Base-by-base conservation (phyloP, 495 filamentous ascomycete species). In the Lasiosphaeris hirsuta region DNA sequence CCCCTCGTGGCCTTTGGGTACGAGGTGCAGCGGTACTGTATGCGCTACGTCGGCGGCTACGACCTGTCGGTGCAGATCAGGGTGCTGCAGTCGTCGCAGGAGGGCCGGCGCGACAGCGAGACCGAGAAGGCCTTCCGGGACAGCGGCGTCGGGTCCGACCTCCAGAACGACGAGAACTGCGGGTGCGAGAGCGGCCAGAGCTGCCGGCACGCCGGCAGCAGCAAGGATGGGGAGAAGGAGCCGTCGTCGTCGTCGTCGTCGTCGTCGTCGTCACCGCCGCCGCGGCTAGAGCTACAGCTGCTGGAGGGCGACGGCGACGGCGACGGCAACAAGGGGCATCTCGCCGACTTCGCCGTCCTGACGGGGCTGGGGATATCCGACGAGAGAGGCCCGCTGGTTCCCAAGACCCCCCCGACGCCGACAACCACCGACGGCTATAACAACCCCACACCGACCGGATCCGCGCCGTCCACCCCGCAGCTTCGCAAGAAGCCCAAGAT, bases 21-120 rank as follows among this genome's bases (percentile, higher is more conserved):
- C 44, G 59, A 58, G 36, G 46, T 62, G 13, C 49, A 62, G 43
- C 51, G 44, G 7, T 62, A 58, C 55, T 62, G 59, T 39, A 39
- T 58, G 33, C 42, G 45, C 10, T 51, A 62, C 39, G n/a, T 57
- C 8, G 38, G 17, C 36, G 59, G 51, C 18, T 62, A 62, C 33
- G 44, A 62, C 43, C 14, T 57, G 47, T 54, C 49, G 13, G 3
- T 18, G 33, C 30, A 56, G 7, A 30, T 61, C 13, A 11, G 23
- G 23, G 18, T 41, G 6, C 41, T 41, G 19, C 45, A 52, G 40
- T 5, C 9, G 2, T 8, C n/a, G 14, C 52, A 56, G 11, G 23
- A 49, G 14, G 52, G 35, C 14, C 39, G 33, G 14, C 10, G 38
- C 10, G 47, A 45, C 23, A 33, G 46, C 14, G 33, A 43, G 11